Evolutionary conservation across 768 basidiomycete genomes (phyloP).

Genomic region (Exsudoporus frostii): DNA sequence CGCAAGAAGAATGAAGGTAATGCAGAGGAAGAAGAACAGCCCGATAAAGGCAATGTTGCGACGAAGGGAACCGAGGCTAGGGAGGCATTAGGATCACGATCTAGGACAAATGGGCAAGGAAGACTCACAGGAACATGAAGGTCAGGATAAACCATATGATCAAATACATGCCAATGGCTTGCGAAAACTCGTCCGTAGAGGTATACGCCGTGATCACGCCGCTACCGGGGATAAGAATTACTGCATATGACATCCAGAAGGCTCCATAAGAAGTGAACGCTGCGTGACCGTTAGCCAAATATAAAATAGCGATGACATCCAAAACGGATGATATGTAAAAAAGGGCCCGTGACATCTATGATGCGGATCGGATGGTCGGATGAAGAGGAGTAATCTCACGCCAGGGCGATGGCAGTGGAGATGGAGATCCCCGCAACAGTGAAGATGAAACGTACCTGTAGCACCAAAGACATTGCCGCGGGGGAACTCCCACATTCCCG

Average conservation of each 20-base stretch:
- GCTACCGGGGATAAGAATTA: constrained; percentile 66
- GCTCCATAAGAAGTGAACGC: constrained; percentile 83
- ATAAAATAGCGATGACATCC: neutral
- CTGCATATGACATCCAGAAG: constrained; percentile 85
- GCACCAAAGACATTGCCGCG: constrained; percentile 68
- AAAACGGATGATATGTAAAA: neutral
- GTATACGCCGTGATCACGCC: constrained; percentile 59
- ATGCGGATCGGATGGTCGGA: neutral
- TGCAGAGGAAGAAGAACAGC: constrained; percentile 50
- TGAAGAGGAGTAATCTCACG: neutral
- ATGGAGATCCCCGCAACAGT: neutral
- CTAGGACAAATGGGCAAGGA: neutral
- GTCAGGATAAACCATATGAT: constrained; percentile 74
- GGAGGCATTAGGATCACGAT: neutral
- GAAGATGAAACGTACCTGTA: constrained; percentile 47
- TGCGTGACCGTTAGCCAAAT: constrained; percentile 21
- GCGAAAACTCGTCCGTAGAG: constrained; percentile 36
- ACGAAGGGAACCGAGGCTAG: constrained; percentile 48
- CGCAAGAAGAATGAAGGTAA: constrained; percentile 51
- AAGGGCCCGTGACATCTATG: neutral
- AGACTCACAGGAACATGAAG: constrained; percentile 58
- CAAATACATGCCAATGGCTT: constrained; percentile 73
- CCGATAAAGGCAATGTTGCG: constrained; percentile 47
- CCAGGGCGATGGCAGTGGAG: neutral
- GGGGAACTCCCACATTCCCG: constrained; percentile 87